Evolutionary conservation across 139 green algal genomes (phyloP).

Genomic region (Pleodorina starrii): DNA sequence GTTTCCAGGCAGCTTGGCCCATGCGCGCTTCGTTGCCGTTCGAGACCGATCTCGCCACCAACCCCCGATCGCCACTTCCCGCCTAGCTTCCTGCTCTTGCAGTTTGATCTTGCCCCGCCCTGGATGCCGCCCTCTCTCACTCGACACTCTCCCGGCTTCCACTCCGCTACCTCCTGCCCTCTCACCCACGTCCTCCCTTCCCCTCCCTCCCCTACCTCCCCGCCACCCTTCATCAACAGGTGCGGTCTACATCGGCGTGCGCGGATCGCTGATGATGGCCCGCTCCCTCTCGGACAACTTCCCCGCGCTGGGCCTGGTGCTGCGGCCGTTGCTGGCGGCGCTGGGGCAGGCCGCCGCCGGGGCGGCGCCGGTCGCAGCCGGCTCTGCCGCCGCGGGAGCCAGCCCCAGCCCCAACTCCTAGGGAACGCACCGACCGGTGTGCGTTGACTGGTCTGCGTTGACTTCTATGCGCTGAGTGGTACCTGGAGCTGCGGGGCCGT

Average conservation of each 20-base stretch:
- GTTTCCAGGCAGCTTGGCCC: no score
- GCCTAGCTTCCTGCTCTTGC: not conserved
- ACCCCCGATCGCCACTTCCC: not conserved
- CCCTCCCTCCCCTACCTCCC: not conserved
- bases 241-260: slow-evolving; percentile 10
- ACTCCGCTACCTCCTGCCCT: not conserved
- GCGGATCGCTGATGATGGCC: slow-evolving; percentile 32
- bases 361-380: no score
- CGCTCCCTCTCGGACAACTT: slow-evolving; percentile 11
- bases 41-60: no score
- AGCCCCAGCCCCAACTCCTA: no score
- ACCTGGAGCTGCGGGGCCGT: no score
- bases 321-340: slow-evolving; percentile 20
- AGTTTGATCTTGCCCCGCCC: not conserved
- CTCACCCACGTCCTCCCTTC: not conserved
- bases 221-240: not conserved
- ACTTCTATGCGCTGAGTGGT: no score
- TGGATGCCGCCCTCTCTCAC: not conserved
- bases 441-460: no score
- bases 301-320: not conserved
- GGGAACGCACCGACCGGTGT: no score
- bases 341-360: slow-evolving; percentile 2
- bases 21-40: no score
- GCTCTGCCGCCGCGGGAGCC: no score
- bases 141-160: not conserved